Percentiles rank a stretch among this genome's conserved stretches.
phyloP scores from a whole-genome alignment of 768 basidiomycete species.

The Trametes villosa region DNA sequence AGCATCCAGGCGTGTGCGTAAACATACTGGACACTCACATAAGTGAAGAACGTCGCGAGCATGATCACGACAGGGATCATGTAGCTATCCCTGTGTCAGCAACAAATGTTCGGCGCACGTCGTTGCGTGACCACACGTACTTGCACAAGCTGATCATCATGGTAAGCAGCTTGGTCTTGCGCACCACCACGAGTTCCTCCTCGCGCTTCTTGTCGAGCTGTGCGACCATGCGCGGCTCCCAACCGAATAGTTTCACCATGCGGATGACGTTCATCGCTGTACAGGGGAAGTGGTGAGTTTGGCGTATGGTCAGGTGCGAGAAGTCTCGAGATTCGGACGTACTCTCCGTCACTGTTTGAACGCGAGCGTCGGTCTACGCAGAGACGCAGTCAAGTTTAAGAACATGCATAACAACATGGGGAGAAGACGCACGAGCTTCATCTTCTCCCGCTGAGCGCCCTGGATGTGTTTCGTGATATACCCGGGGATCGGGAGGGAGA shows the following conservation, averaged over 20 bases:
- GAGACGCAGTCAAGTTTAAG: not conserved
- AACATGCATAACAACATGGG: not conserved
- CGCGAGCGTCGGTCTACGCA: constrained; percentile 49
- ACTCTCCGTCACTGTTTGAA: constrained; percentile 51
- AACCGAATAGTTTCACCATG: constrained; percentile 54
- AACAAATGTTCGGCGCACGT: not conserved
- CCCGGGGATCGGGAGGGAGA: constrained; percentile 46
- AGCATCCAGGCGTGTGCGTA: not conserved
- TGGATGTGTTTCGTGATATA: constrained; percentile 41
- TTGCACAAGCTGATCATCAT: constrained; percentile 48
- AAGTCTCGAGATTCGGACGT: not conserved
- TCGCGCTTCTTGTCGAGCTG: constrained; percentile 60
- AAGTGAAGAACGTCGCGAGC: constrained; percentile 64
- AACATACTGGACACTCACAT: constrained; percentile 41
- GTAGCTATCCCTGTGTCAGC: constrained; percentile 41
- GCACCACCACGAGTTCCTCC: constrained; percentile 59
- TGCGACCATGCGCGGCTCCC: constrained; percentile 50
- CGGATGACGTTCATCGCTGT: constrained; percentile 45
- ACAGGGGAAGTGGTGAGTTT: constrained; percentile 31
- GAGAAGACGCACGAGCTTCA: constrained; percentile 39
- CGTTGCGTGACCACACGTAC: too few species aligned
- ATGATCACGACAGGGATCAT: constrained; percentile 65
- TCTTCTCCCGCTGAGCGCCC: constrained; percentile 40
- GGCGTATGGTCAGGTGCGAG: not conserved
- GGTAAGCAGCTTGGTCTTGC: constrained; percentile 54